phyloP scores from a whole-genome alignment of 768 basidiomycete genomes.

The Tricholoma bakamatsutake region DNA sequence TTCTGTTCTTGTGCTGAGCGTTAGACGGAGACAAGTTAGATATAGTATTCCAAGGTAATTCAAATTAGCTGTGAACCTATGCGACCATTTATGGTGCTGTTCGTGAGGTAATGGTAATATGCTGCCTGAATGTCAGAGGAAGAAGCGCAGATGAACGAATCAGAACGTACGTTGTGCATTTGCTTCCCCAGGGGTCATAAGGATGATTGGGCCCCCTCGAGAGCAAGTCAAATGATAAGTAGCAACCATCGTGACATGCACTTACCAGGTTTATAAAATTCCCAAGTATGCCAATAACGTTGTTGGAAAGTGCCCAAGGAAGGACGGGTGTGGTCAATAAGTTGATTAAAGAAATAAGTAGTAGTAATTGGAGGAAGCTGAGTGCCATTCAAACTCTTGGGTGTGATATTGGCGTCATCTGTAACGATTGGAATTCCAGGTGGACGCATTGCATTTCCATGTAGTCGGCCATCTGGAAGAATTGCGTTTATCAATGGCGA shows the following conservation, averaged over 20 bases:
- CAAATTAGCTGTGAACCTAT: slow-evolving; percentile 28
- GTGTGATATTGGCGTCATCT: slow-evolving; percentile 25
- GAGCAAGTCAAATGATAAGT: background rate
- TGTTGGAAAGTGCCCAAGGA: slow-evolving; percentile 70
- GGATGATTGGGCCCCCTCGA: slow-evolving; percentile 52
- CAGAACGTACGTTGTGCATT: slow-evolving; percentile 41
- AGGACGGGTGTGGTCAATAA: slow-evolving; percentile 52
- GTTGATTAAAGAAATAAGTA: slow-evolving; percentile 51
- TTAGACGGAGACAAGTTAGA: background rate
- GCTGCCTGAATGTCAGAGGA: slow-evolving; percentile 20
- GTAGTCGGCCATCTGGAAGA: slow-evolving; percentile 33
- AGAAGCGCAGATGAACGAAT: slow-evolving; percentile 1
- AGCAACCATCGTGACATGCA: background rate
- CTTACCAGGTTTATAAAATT: slow-evolving; percentile 53
- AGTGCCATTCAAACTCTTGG: slow-evolving; percentile 39
- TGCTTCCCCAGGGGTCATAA: slow-evolving; percentile 62
- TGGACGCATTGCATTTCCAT: slow-evolving; percentile 36
- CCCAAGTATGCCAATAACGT: slow-evolving; percentile 65
- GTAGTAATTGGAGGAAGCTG: slow-evolving; percentile 38
- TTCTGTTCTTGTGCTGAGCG: slow-evolving; percentile 55
- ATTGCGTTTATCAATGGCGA: slow-evolving; percentile 18
- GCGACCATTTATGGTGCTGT: slow-evolving; percentile 54
- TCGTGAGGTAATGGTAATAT: slow-evolving; percentile 55
- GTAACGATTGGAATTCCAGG: slow-evolving; percentile 31
- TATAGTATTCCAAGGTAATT: background rate